Conservation (phyloP, 1,139 yeast species). For the Yueomyces sp. region DNA sequence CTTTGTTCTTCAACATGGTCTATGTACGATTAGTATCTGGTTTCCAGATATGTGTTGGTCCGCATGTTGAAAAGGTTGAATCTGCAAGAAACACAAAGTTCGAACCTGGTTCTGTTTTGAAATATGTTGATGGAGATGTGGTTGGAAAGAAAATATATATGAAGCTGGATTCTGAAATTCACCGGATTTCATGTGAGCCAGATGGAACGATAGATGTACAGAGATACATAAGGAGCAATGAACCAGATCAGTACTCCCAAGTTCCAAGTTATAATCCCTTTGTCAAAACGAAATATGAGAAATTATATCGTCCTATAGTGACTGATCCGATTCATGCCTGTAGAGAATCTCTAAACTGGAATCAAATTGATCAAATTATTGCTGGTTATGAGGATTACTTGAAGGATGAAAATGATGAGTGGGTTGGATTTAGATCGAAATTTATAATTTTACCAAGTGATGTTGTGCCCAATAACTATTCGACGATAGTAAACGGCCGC, state of each 20-base stretch:
- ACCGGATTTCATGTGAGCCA: constrained; percentile 61
- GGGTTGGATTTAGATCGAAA: constrained; percentile 55
- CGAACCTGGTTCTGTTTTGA: constrained; percentile 19
- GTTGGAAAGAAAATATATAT: constrained; percentile 56
- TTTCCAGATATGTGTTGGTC: constrained; percentile 77
- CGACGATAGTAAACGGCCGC: constrained; percentile 26
- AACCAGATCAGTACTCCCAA: constrained; percentile 20
- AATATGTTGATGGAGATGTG: constrained; percentile 26
- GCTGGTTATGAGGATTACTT: constrained; percentile 77
- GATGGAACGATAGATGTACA: constrained; percentile 68
- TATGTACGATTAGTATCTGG: constrained; percentile 74
- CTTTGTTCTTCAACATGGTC: constrained; percentile 76
- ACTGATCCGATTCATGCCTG: constrained; percentile 43
- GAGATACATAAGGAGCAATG: constrained; percentile 36
- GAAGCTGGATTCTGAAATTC: constrained; percentile 73
- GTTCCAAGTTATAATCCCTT: constrained; percentile 26
- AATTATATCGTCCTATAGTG: constrained; percentile 44
- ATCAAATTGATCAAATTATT: constrained; percentile 72
- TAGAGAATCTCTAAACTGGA: constrained; percentile 68
- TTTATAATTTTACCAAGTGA: constrained; percentile 75
- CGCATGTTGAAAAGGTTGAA: constrained; percentile 53
- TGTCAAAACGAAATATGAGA: constrained; percentile 71
- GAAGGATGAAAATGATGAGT: constrained; percentile 34
- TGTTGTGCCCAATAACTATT: constrained; percentile 38
- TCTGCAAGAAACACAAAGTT: constrained; percentile 28